These are phyloP conservation scores for Venturia aucupariae DNA, from an alignment of 2,329 filamentous ascomycete species.

Conservation along the genomic window DNA sequence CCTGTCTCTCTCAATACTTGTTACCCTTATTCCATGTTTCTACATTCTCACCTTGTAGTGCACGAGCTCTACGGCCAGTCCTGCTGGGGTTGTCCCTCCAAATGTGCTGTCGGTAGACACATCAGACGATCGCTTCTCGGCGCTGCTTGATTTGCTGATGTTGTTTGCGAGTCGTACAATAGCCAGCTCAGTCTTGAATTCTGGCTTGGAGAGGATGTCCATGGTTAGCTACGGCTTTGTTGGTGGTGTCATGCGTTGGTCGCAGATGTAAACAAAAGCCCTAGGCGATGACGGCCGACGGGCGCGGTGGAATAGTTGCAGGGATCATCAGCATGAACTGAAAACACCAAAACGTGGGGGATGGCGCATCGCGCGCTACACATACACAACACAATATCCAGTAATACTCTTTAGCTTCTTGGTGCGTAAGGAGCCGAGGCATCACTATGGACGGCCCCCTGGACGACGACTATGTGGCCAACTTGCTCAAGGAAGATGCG, in stretches of 20 bases:
- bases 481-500: slow-evolving; percentile 72
- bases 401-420: background rate
- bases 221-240: background rate
- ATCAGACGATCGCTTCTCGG: slow-evolving; percentile 50
- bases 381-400: background rate
- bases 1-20: slow-evolving; percentile 32
- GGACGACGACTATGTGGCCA: slow-evolving; percentile 71
- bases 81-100: slow-evolving; percentile 57
- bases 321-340: background rate
- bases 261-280: background rate
- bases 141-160: background rate
- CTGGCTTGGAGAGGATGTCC: background rate
- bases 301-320: background rate
- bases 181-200: slow-evolving; percentile 8
- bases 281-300: background rate
- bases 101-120: slow-evolving; percentile 53
- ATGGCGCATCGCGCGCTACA: too few species aligned
- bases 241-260: background rate
- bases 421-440: background rate
- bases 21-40: background rate
- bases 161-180: slow-evolving; percentile 9
- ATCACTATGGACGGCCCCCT: slow-evolving; percentile 31
- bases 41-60: slow-evolving; percentile 65
- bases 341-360: background rate
- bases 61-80: slow-evolving; percentile 70